phyloP scores from a whole-genome alignment of 2,329 filamentous ascomycete genomes.

The Aciculosporium take region DNA sequence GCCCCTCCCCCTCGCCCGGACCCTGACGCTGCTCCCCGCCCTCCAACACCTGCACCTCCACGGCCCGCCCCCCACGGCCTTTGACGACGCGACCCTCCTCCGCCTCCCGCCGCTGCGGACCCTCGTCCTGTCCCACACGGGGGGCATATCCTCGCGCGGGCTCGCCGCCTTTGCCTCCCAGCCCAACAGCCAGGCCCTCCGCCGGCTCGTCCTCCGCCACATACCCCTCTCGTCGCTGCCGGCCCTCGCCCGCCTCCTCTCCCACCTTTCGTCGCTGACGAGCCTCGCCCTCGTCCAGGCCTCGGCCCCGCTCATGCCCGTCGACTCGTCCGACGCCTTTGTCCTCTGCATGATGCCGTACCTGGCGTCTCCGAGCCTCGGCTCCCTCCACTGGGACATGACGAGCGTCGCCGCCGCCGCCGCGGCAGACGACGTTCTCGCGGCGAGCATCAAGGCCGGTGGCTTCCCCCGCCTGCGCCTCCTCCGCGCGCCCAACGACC shows the following conservation, averaged over 20 bases:
- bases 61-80: slow-evolving; percentile 38
- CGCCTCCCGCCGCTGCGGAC: slow-evolving; percentile 39
- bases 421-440: slow-evolving; percentile 46
- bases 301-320: slow-evolving; percentile 38
- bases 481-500: slow-evolving; percentile 53
- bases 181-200: slow-evolving; percentile 29
- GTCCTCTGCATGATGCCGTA: slow-evolving; percentile 49
- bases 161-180: slow-evolving; percentile 43
- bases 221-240: slow-evolving; percentile 41
- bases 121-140: slow-evolving; percentile 39
- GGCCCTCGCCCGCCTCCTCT: slow-evolving; percentile 43
- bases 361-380: slow-evolving; percentile 39
- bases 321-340: slow-evolving; percentile 37
- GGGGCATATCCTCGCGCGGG: slow-evolving; percentile 41
- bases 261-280: slow-evolving; percentile 34
- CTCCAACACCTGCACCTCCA: slow-evolving; percentile 47
- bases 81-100: slow-evolving; percentile 41
- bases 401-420: slow-evolving; percentile 30
- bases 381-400: slow-evolving; percentile 50
- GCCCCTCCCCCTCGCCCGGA: slow-evolving; percentile 37
- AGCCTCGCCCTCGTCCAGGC: slow-evolving; percentile 41
- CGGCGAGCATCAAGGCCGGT: slow-evolving; percentile 43
- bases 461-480: slow-evolving; percentile 48
- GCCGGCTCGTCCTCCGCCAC: slow-evolving; percentile 39
- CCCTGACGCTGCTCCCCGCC: slow-evolving; percentile 35